A percentile compares a stretch with the other conserved stretches of the same genome.
Conservation (phyloP, 192 early-diverging fungal species). For the Jimgerdemannia lactiflua region DNA sequence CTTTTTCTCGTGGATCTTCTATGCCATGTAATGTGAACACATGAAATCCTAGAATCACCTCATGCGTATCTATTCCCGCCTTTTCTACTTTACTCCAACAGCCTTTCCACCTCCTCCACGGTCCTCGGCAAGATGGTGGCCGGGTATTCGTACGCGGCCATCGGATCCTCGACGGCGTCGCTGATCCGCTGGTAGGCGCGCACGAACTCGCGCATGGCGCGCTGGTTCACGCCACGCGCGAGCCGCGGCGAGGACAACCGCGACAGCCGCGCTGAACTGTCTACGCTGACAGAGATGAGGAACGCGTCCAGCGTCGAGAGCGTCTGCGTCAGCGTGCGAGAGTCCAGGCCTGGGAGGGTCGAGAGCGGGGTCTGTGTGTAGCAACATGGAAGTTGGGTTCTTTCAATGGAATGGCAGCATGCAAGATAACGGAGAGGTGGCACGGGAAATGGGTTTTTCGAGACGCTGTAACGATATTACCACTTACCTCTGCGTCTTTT, state of each 20-base stretch:
- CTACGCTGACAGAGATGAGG: slow-evolving; percentile 54
- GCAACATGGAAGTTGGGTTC: no score
- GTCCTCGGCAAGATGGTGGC: slow-evolving; percentile 57
- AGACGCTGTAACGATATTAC: no score
- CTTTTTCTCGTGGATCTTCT: no score
- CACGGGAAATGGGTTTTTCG: no score
- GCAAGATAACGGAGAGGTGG: slow-evolving; percentile 2
- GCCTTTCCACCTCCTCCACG: slow-evolving; percentile 71
- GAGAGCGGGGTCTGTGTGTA: slow-evolving; percentile 52
- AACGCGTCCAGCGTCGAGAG: slow-evolving; percentile 68
- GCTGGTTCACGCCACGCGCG: slow-evolving; percentile 45
- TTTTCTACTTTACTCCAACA: slow-evolving; percentile 16
- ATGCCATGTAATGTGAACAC: no score
- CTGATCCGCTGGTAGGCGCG: slow-evolving; percentile 55
- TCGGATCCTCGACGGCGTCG: slow-evolving; percentile 54
- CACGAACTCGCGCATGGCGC: slow-evolving; percentile 57
- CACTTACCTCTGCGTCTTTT: slow-evolving; percentile 49
- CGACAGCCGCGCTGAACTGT: slow-evolving; percentile 48
- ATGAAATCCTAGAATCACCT: no score
- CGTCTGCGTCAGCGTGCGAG: slow-evolving; percentile 40
- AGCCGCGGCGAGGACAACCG: slow-evolving; percentile 48
- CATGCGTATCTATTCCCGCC: no score
- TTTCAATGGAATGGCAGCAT: slow-evolving; percentile 3
- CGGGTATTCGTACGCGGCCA: slow-evolving; percentile 60
- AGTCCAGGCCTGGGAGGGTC: slow-evolving; percentile 46